These are phyloP conservation scores for Capronia coronata DNA, from an alignment of 2,329 filamentous ascomycete genomes.

Conservation along the genomic window DNA sequence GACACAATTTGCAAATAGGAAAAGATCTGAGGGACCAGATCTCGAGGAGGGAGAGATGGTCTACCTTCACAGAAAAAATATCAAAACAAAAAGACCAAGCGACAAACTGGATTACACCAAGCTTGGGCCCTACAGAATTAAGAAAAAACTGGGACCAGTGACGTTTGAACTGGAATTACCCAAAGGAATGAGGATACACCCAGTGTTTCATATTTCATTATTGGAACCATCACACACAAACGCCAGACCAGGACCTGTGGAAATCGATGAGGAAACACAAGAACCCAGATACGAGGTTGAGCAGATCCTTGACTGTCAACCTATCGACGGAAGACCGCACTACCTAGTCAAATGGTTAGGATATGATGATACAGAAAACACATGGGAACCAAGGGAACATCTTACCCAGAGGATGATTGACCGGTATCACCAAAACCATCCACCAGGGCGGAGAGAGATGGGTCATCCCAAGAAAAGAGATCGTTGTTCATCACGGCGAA, in stretches of 20 bases:
- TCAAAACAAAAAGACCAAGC: conserved; percentile 16
- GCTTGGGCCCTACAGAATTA: conserved; percentile 11
- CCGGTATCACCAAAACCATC: too few relatives aligned
- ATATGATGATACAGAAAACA: conserved; percentile 6
- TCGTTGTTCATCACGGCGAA: too few relatives aligned
- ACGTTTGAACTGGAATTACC: conserved; percentile 11
- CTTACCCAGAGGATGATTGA: too few relatives aligned
- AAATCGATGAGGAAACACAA: not conserved
- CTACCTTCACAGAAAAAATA: conserved; percentile 15
- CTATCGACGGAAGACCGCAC: not conserved
- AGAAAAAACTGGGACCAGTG: conserved; percentile 12
- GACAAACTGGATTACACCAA: conserved; percentile 16
- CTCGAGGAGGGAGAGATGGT: conserved; percentile 3
- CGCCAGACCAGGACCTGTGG: not conserved
- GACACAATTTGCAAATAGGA: conserved; percentile 4
- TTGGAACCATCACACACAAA: conserved; percentile 3
- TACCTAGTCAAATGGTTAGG: conserved; percentile 18
- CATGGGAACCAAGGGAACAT: conserved; percentile 2
- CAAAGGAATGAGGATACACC: conserved; percentile 11
- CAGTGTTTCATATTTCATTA: conserved; percentile 13
- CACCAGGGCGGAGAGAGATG: too few relatives aligned
- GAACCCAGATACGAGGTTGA: not conserved
- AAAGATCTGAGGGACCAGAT: conserved; percentile 11
- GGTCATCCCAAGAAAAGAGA: too few relatives aligned
- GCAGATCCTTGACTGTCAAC: too few relatives aligned